Evolutionary conservation across 2,329 filamentous ascomycete genomes (phyloP).

Genomic region (Aureobasidium sp.): DNA sequence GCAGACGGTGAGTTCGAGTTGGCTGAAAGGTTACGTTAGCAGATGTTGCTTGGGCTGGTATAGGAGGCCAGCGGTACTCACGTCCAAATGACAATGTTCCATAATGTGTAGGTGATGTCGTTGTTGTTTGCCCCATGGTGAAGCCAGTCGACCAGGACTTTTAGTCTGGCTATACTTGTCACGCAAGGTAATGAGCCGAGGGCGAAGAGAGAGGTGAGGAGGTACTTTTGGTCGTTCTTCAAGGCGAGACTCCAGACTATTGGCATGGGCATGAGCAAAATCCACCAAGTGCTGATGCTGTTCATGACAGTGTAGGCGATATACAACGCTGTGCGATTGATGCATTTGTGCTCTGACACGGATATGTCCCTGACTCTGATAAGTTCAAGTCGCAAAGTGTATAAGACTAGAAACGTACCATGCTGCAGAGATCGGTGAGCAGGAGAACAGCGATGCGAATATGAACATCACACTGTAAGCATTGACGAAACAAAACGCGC

Average conservation of each 20-base stretch:
- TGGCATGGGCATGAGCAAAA: constrained; percentile 10
- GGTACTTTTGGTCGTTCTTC: constrained; percentile 46
- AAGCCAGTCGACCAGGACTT: constrained; percentile 5
- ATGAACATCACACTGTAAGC: constrained; percentile 10
- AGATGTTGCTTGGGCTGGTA: not conserved
- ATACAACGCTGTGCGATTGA: constrained; percentile 9
- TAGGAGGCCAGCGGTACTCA: not conserved
- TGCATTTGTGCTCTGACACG: not conserved
- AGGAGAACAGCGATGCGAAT: constrained; percentile 13
- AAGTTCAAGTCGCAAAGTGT: not conserved
- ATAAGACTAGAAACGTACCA: not conserved
- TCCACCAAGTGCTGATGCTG: constrained; percentile 11
- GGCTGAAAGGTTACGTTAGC: not conserved
- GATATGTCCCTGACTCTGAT: not conserved
- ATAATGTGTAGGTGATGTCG: constrained; percentile 3
- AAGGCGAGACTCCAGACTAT: constrained; percentile 26
- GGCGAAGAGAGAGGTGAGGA: constrained; percentile 42
- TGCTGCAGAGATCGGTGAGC: not conserved
- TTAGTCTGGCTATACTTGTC: constrained; percentile 1
- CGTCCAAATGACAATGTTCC: constrained; percentile 10
- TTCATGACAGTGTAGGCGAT: constrained; percentile 14
- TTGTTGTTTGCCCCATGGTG: not conserved
- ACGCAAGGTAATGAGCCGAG: constrained; percentile 31
- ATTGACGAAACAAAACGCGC: not conserved
- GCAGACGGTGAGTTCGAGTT: constrained; percentile 13